Conservation (phyloP, 352 stramenopile genomes). For the Pythium periplocum region DNA sequence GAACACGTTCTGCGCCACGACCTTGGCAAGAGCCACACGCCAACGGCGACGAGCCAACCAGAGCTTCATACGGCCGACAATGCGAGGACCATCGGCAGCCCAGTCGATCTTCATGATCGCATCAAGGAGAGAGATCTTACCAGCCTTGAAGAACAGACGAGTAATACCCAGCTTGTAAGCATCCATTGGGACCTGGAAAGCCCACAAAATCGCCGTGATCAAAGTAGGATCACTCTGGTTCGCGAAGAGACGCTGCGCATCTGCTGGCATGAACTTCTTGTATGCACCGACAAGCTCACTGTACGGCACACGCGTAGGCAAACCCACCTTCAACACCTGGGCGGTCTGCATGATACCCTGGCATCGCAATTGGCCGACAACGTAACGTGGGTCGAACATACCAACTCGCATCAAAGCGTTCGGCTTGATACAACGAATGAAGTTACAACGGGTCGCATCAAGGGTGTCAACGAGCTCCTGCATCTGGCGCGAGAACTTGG, state of each 20-base stretch:
- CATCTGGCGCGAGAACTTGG: slow-evolving; percentile 78
- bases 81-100: slow-evolving; percentile 45
- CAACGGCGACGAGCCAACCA: slow-evolving; percentile 69
- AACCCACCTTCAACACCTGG: slow-evolving; percentile 83
- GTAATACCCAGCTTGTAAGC: slow-evolving; percentile 82
- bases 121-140: slow-evolving; percentile 73
- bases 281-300: slow-evolving; percentile 59
- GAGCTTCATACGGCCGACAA: slow-evolving; percentile 61
- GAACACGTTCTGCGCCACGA: slow-evolving; percentile 55
- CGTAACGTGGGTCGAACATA: slow-evolving; percentile 73
- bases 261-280: slow-evolving; percentile 63
- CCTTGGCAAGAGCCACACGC: slow-evolving; percentile 64
- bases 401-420: slow-evolving; percentile 73
- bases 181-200: slow-evolving; percentile 74
- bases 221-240: slow-evolving; percentile 70
- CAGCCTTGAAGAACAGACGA: slow-evolving; percentile 66
- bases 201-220: slow-evolving; percentile 79
- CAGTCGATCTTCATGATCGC: slow-evolving; percentile 76
- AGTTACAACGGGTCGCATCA: slow-evolving; percentile 81
- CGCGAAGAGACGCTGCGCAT: slow-evolving; percentile 64
- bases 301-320: slow-evolving; percentile 80
- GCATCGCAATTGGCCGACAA: slow-evolving; percentile 80
- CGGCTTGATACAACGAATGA: slow-evolving; percentile 88
- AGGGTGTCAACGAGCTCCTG: slow-evolving; percentile 75
- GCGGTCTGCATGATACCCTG: slow-evolving; percentile 84